These are phyloP conservation scores for Acanthamoeba rhysodes DNA, from an alignment of 208 protist species.

Conservation along the genomic window DNA sequence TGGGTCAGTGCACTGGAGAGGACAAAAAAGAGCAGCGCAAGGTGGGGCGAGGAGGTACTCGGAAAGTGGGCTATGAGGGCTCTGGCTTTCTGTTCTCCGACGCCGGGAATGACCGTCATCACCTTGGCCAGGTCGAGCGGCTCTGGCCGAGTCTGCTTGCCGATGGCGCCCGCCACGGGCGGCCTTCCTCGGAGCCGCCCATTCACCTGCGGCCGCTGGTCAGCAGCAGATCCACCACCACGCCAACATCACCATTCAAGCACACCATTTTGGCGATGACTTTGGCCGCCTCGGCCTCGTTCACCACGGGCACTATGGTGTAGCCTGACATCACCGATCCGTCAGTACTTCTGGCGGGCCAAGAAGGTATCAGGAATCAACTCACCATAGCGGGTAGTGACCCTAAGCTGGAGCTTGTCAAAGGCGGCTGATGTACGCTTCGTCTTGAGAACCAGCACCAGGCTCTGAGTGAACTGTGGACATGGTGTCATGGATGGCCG, in stretches of 20 bases:
- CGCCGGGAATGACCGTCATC: neutral
- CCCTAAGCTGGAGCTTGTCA: neutral
- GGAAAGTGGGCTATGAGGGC: neutral
- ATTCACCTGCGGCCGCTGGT: neutral
- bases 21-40: neutral
- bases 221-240: too few relatives aligned
- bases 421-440: neutral
- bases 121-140: neutral
- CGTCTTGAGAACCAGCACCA: neutral
- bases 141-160: neutral
- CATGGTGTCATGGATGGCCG: neutral
- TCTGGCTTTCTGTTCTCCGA: conserved; percentile 19
- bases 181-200: neutral
- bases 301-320: neutral
- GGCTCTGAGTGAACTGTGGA: neutral
- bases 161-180: neutral
- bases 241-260: neutral
- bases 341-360: neutral
- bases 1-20: neutral
- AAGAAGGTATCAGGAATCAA: too few relatives aligned
- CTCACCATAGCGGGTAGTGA: neutral
- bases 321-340: neutral
- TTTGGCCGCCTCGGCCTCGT: neutral
- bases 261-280: neutral
- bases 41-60: neutral